Conservation (phyloP, 2,329 filamentous ascomycete genomes). For the Pseudohalonectria lignicola region DNA sequence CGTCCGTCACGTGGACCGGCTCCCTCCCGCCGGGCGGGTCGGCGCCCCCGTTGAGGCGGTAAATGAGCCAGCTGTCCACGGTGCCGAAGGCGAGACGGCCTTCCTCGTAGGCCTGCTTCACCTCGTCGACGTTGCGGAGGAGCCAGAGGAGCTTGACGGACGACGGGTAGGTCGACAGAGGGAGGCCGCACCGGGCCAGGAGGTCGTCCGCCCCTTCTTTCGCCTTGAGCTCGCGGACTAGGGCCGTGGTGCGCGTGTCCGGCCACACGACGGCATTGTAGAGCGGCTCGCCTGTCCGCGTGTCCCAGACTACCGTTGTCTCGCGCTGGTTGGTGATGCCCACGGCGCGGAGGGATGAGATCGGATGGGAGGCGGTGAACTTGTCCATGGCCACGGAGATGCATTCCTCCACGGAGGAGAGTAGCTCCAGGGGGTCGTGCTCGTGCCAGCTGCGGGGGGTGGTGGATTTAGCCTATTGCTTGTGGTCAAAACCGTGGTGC, state of each 20-base stretch:
- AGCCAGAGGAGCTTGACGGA: slow-evolving; percentile 81
- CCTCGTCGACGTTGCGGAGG: slow-evolving; percentile 57
- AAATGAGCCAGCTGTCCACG: slow-evolving; percentile 81
- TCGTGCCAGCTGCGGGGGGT: slow-evolving; percentile 56
- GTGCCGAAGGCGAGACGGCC: slow-evolving; percentile 74
- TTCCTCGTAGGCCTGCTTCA: slow-evolving; percentile 65
- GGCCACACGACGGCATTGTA: slow-evolving; percentile 86
- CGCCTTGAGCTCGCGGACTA: slow-evolving; percentile 68
- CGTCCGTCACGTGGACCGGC: slow-evolving; percentile 69
- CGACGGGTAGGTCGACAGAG: slow-evolving; percentile 80
- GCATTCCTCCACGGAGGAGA: slow-evolving; percentile 65
- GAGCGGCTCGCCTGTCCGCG: slow-evolving; percentile 65
- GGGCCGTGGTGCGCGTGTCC: slow-evolving; percentile 62
- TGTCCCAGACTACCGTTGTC: slow-evolving; percentile 79
- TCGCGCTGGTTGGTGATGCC: slow-evolving; percentile 89
- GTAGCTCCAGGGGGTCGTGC: slow-evolving; percentile 69
- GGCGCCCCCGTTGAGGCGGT: slow-evolving; percentile 66
- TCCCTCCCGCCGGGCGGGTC: slow-evolving; percentile 30
- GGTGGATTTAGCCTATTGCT: slow-evolving; percentile 4
- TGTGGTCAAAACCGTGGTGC: not conserved
- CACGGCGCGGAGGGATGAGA: slow-evolving; percentile 58
- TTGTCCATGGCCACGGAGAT: slow-evolving; percentile 65
- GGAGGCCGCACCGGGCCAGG: slow-evolving; percentile 63
- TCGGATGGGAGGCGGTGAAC: slow-evolving; percentile 61
- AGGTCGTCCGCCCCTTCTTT: slow-evolving; percentile 58